Conservation (phyloP, 805 yeast species). For the Starmerella lactis-condensi region DNA sequence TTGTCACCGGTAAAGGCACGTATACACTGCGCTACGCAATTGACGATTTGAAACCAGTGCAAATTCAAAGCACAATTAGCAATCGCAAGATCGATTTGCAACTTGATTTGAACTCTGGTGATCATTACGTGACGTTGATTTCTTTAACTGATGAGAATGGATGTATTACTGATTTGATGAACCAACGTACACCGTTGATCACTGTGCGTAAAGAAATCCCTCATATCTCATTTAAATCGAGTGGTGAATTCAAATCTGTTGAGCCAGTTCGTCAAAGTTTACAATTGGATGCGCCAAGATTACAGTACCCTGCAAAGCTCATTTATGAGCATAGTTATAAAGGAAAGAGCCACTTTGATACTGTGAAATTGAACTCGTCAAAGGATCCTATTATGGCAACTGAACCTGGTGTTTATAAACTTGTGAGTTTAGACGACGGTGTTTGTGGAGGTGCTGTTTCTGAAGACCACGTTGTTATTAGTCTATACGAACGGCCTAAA, state of each 20-base stretch:
- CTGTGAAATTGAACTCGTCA: background rate
- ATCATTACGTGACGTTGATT: constrained; percentile 43
- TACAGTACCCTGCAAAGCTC: constrained; percentile 10
- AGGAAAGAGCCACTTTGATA: background rate
- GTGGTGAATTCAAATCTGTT: constrained; percentile 20
- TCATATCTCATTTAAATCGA: constrained; percentile 29
- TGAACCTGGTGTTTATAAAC: constrained; percentile 32
- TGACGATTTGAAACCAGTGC: constrained; percentile 7
- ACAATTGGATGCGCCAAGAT: background rate
- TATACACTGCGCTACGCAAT: constrained; percentile 53
- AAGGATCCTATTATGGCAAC: constrained; percentile 21
- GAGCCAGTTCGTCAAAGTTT: constrained; percentile 25
- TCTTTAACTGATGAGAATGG: constrained; percentile 57
- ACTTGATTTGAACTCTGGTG: constrained; percentile 36
- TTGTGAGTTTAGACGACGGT: constrained; percentile 31
- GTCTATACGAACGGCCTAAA: constrained; percentile 31
- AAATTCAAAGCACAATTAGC: constrained; percentile 2
- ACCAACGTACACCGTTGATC: constrained; percentile 36
- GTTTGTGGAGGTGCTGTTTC: constrained; percentile 33
- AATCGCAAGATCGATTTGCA: constrained; percentile 25
- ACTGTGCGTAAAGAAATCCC: constrained; percentile 58
- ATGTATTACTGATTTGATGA: constrained; percentile 51
- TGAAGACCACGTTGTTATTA: constrained; percentile 25
- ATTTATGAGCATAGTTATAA: constrained; percentile 5
- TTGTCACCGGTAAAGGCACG: constrained; percentile 65